Evolutionary conservation across 305 asterid species (phyloP), one percentile per base, ranked within the genome.

Genomic region (Ruellia speciosa): DNA sequence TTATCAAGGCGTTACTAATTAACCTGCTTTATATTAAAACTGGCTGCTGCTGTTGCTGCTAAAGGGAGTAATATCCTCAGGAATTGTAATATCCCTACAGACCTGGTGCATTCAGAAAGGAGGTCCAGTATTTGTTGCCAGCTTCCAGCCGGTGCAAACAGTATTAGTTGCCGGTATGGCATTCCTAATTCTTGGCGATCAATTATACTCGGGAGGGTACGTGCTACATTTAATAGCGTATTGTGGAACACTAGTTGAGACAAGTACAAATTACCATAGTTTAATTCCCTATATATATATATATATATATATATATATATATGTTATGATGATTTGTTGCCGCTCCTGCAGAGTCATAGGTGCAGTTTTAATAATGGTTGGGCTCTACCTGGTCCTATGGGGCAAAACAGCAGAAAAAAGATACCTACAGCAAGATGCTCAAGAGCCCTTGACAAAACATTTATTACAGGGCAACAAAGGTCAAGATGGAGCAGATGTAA

Each of bases 101-200:
- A 84, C 88, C 43, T 86, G 97, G 97, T 82, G 88, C 58, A 89
- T 89, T 66, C 90, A 89, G 74, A 89, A 80, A 76, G 97, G 93
- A 28, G 93, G 95, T 24, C 95, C 97, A 15, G 97, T 89, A 14
- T 89, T 77, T 49, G 93, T 82, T 35, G 88, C 94, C 66, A 82
- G 82, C 70, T 89, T 89, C 78, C 97, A 84, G 82, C 97, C 97
- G 14, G 82, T 86, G 55, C 95, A 86, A 74, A 84, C 95, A 28
- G 92, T 84, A 49, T 61, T 89, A 68, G 94, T 89, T 49, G 90
- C 90, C 28, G 70, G 80, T 46, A 81, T 85, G 94, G 90, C 95
- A 56, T 82, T 77, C 62, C 54, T 84, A 9, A 67, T 86, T 57
- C 86, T 89, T 24, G 93, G 88, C 34, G 94, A 89, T 70, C 86